Evolutionary conservation across 352 stramenopile genomes (phyloP), one percentile per base, ranked within the genome.

Genomic region (Pythium phragmiticola): DNA sequence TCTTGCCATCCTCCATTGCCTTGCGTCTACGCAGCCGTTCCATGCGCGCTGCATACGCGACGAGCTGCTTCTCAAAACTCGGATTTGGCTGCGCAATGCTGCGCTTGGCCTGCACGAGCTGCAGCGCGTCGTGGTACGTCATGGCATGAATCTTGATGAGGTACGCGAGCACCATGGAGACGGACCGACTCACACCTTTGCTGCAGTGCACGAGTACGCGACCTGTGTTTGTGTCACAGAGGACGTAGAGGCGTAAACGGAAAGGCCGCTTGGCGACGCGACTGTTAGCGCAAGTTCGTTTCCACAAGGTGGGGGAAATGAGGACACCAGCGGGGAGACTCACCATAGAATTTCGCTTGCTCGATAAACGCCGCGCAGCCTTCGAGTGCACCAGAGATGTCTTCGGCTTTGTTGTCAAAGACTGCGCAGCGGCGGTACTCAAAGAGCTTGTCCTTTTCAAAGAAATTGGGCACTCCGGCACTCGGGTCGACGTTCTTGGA

Each of bases 121-220:
- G 47, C 26, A 96, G 65, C 11, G 89, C 88, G 28, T 94, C 81
- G 9, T 78, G 69, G 30, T 87, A 87, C 49, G 64, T 78, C 66
- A 97, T 82, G 17, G 63, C 70, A 14, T 82, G 65, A n/a, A 74
- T 69, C 57, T 95, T 92, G 80, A 98, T 97, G 26, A 98, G 70
- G 78, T 98, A 98, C 14, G 83, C 91, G 45, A 95, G 66, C 34
- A 97, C 87, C 65, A 98, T 84, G 28, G 89, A 94, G 54, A 85
- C 80, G 30, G 89, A 97, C 52, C 91, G 82, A 66, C 87, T 96
- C 56, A 97, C 83, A 56, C 91, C 91, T 72, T 96, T 95, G 72
- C 92, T 94, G 72, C 91, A 98, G 68, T 98, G 91, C 56, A 98
- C 89, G 34, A 98, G 77, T 41, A 98, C 89, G 39, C 83, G 78